Conservation (phyloP, 148 eudicot genomes). For the Polygonum aviculare region DNA sequence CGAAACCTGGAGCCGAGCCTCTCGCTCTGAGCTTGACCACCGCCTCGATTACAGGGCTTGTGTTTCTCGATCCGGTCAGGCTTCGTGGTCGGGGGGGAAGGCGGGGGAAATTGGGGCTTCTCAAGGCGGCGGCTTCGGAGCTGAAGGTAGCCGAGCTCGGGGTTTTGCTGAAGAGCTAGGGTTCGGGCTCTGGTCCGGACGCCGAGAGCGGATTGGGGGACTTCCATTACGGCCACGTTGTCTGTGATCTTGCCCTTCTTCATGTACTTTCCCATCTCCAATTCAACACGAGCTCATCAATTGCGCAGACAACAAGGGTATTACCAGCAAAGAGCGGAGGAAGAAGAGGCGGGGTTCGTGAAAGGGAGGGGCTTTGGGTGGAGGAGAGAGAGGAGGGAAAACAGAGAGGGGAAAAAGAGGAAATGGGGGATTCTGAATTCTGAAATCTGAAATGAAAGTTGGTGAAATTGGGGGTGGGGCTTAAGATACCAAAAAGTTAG, state of each 20-base stretch:
- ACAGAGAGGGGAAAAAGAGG: neutral
- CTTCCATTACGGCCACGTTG: constrained; percentile 53
- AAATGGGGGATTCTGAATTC: neutral
- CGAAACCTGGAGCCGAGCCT: constrained; percentile 9
- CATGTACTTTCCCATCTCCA: constrained; percentile 60
- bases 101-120: constrained; percentile 37
- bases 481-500: constrained; percentile 10
- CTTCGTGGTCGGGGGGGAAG: constrained; percentile 1
- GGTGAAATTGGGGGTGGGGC: constrained; percentile 8
- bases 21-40: neutral
- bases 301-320: neutral
- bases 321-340: neutral
- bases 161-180: constrained; percentile 49
- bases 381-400: neutral
- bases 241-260: constrained; percentile 50
- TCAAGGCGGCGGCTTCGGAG: constrained; percentile 63
- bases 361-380: neutral
- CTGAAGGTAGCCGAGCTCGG: constrained; percentile 57
- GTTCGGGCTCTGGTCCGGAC: constrained; percentile 79
- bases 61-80: neutral
- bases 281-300: constrained; percentile 1
- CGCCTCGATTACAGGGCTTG: neutral
- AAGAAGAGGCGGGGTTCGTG: neutral
- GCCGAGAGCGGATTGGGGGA: constrained; percentile 43
- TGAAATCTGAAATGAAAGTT: constrained; percentile 1